phyloP scores from a whole-genome alignment of 2,329 filamentous ascomycete species.

The Diaporthe helianthi region DNA sequence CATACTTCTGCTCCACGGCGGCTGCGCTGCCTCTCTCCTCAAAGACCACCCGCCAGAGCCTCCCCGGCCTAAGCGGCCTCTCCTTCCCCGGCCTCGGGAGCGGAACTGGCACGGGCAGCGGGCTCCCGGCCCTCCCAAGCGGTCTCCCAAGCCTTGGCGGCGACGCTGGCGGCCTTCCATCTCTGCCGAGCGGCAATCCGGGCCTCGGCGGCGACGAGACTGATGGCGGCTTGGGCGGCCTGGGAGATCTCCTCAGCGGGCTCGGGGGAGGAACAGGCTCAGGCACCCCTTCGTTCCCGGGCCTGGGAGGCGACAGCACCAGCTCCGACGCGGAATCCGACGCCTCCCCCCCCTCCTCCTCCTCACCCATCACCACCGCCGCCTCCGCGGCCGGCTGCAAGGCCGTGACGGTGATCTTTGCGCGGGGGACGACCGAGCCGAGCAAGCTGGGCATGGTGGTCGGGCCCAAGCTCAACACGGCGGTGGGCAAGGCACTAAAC shows the following conservation, averaged over 20 bases:
- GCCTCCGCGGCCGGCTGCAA: constrained; percentile 26
- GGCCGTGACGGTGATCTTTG: constrained; percentile 40
- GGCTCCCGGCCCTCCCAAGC: neutral
- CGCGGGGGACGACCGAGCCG: constrained; percentile 41
- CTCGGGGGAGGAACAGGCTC: neutral
- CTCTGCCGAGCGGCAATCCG: constrained; percentile 4
- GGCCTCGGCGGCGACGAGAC: neutral
- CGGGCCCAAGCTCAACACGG: constrained; percentile 38
- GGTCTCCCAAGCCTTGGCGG: neutral
- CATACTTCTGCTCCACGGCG: constrained; percentile 18
- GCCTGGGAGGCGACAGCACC: neutral
- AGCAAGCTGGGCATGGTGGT: constrained; percentile 40
- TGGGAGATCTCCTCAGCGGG: neutral
- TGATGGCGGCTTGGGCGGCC: neutral
- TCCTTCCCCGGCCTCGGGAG: neutral
- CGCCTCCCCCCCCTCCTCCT: neutral
- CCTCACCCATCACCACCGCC: neutral
- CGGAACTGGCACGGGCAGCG: neutral
- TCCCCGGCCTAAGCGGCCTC: constrained; percentile 3
- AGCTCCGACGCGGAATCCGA: neutral
- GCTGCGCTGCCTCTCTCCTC: neutral
- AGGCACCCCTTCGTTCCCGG: neutral
- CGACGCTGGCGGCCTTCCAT: neutral
- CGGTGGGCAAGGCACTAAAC: constrained; percentile 32
- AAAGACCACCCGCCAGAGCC: neutral